A percentile compares a stretch with the other conserved stretches of the same genome.
phyloP scores from a whole-genome alignment of 1,139 yeast species.

The Yamadazyma sp. region DNA sequence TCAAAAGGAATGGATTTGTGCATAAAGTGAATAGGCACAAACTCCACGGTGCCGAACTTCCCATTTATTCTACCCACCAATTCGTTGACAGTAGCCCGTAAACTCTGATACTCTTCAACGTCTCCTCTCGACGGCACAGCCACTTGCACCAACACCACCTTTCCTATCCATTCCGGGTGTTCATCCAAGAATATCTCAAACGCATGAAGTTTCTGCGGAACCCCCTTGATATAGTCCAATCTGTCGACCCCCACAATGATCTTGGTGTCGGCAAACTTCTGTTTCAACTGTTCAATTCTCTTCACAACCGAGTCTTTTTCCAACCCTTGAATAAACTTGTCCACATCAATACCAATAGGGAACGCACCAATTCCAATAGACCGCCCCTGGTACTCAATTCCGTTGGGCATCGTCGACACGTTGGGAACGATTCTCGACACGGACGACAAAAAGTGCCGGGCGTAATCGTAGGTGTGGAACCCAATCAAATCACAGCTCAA shows the following conservation, averaged over 20 bases:
- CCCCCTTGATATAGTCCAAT: conserved; percentile 94
- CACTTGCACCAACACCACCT: conserved; percentile 91
- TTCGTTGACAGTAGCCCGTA: conserved; percentile 93
- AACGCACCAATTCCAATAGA: conserved; percentile 90
- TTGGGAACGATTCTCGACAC: conserved; percentile 79
- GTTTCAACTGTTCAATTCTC: conserved; percentile 62
- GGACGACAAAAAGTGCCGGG: conserved; percentile 92
- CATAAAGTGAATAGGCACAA: conserved; percentile 95
- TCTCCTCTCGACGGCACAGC: conserved; percentile 98
- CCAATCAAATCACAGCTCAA: conserved; percentile 94
- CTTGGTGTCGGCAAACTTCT: conserved; percentile 67
- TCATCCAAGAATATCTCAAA: conserved; percentile 88
- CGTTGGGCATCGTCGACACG: conserved; percentile 86
- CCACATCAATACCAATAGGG: conserved; percentile 98
- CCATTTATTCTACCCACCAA: conserved; percentile 97
- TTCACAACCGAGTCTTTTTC: conserved; percentile 59
- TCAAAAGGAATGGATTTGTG: conserved; percentile 90
- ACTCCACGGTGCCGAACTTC: conserved; percentile 92
- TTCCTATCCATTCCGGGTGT: conserved; percentile 98
- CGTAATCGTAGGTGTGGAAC: conserved; percentile 98
- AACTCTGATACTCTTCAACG: conserved; percentile 94
- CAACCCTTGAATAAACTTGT: conserved; percentile 81
- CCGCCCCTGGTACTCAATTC: conserved; percentile 76
- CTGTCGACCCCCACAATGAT: conserved; percentile 95
- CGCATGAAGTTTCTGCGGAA: conserved; percentile 94